Conservation (phyloP, 2,329 filamentous ascomycete genomes). For the Epichloe gansuensis region DNA sequence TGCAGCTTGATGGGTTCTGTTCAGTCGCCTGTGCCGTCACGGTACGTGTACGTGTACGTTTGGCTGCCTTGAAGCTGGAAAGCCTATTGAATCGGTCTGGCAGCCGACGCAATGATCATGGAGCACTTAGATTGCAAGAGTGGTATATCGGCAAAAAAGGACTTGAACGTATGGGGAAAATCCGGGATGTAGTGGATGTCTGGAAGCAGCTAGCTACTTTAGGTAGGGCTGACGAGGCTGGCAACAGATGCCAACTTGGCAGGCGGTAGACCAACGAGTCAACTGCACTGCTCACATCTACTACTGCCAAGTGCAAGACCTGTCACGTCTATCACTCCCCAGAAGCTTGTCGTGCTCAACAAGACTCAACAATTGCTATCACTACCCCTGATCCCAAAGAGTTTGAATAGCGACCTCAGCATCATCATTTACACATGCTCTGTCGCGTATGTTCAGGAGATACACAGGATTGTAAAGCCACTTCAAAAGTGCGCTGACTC, state of each 20-base stretch:
- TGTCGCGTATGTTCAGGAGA: too few species aligned
- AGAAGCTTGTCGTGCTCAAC: too few species aligned
- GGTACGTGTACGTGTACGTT: not conserved
- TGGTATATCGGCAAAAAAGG: not conserved
- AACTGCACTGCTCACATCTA: too few species aligned
- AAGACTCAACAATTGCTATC: too few species aligned
- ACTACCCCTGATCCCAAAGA: too few species aligned
- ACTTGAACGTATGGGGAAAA: not conserved
- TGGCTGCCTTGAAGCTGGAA: conserved; percentile 2
- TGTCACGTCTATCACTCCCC: too few species aligned
- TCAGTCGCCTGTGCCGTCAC: not conserved
- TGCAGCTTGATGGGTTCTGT: not conserved
- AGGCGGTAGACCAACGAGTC: too few species aligned
- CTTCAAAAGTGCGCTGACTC: too few species aligned
- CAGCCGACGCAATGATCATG: not conserved
- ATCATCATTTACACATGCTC: too few species aligned
- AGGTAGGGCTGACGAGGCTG: not conserved
- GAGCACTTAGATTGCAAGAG: not conserved
- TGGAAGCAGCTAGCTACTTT: not conserved
- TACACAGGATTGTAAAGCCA: too few species aligned
- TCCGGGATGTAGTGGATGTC: not conserved
- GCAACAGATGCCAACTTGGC: not conserved
- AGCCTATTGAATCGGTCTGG: not conserved
- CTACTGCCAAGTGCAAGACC: too few species aligned
- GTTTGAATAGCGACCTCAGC: too few species aligned